Conservation (phyloP, 495 filamentous ascomycete species). For the Daldinia decipiens region DNA sequence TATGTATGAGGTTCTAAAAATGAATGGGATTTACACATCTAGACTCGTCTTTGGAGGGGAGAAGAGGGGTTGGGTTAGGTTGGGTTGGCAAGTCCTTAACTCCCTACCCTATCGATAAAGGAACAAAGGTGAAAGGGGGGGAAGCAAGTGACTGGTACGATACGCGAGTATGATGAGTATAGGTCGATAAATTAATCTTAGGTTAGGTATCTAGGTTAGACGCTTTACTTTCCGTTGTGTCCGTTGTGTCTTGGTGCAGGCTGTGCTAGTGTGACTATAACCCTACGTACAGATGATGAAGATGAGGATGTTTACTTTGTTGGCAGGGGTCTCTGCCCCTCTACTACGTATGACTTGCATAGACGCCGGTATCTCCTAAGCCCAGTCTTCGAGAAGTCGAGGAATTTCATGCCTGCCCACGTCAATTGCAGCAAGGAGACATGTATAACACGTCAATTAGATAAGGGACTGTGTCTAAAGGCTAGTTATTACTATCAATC, state of each 20-base stretch:
- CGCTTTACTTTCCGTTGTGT: constrained; percentile 11
- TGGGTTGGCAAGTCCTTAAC: neutral
- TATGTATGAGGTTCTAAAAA: constrained; percentile 7
- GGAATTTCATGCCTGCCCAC: constrained; percentile 6
- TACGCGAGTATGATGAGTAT: neutral
- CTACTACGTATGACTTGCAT: constrained; percentile 38
- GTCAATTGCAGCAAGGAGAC: constrained; percentile 9
- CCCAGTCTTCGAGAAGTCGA: constrained; percentile 24
- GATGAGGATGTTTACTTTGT: constrained; percentile 11
- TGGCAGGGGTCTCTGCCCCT: neutral
- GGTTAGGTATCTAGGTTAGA: neutral
- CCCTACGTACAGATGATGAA: neutral
- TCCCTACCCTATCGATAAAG: constrained; percentile 1
- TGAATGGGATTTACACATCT: constrained; percentile 4
- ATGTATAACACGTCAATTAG: constrained; percentile 13
- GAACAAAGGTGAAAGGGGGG: neutral
- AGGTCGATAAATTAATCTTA: neutral
- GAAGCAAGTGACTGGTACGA: neutral
- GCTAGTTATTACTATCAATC: neutral
- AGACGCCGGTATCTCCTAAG: constrained; percentile 33
- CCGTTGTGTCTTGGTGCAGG: constrained; percentile 20
- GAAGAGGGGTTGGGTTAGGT: constrained; percentile 15
- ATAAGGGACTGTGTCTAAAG: neutral
- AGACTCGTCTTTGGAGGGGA: constrained; percentile 2
- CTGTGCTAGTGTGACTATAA: constrained; percentile 22